These are phyloP conservation scores for Blastobotrys americana DNA, from an alignment of 805 yeast genomes.

Conservation along the genomic window DNA sequence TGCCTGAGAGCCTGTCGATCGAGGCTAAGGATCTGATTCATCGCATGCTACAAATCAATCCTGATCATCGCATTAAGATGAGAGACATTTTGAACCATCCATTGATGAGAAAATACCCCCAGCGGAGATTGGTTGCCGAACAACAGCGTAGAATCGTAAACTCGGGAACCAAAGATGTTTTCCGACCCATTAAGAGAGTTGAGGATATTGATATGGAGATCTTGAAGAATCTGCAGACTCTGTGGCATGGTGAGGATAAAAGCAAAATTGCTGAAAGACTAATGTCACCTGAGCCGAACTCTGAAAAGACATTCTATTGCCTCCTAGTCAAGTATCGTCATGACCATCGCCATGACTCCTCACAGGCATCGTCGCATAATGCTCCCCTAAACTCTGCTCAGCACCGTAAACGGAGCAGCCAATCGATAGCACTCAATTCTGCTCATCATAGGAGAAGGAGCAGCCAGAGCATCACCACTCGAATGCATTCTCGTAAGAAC, in stretches of 20 bases:
- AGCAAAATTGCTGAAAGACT: constrained; percentile 47
- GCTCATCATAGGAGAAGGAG: constrained; percentile 6
- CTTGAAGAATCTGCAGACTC: constrained; percentile 63
- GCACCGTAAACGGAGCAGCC: constrained; percentile 9
- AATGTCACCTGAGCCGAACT: constrained; percentile 48
- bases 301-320: constrained; percentile 78
- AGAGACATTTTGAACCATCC: constrained; percentile 76
- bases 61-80: constrained; percentile 70
- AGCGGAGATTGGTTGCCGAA: constrained; percentile 12
- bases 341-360: constrained; percentile 41
- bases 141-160: constrained; percentile 13
- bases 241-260: constrained; percentile 72
- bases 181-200: constrained; percentile 30
- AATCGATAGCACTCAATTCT: not conserved
- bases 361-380: constrained; percentile 4
- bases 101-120: constrained; percentile 59
- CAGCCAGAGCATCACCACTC: constrained; percentile 1
- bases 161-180: constrained; percentile 19
- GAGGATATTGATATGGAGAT: constrained; percentile 67
- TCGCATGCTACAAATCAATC: constrained; percentile 76
- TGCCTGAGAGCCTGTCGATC: constrained; percentile 69
- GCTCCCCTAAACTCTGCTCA: constrained; percentile 7
- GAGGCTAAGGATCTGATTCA: constrained; percentile 85
- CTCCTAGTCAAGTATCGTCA: constrained; percentile 64
- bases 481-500: not conserved